Base-by-base conservation (phyloP, 768 basidiomycete genomes). In the Galerina marginata region DNA sequence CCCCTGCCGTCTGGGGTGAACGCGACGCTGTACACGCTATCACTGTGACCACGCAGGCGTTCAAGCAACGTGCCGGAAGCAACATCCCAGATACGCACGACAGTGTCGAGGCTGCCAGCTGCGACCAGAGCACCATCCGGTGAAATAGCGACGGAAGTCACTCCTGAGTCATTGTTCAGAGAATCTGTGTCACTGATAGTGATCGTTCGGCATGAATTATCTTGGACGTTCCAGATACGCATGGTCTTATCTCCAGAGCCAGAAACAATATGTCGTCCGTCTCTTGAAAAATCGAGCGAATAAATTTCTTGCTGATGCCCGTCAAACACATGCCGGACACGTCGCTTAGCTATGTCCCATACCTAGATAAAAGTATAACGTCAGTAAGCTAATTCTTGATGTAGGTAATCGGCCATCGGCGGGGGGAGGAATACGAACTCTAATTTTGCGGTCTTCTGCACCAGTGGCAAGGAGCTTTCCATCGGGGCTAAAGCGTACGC, bases 251-350 rank as follows among this genome's bases (percentile, higher is more conserved):
- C 93, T 1, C 94, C 94, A 0, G 92, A 95, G 7, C 95, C 96
- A 2, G 93, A 95, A 4, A 95, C 92, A 61, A 97, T 90, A 65
- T 90, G 82, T 6, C 88, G 83, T 2, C 95, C 95, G 63, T 96
- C 92, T 10, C 80, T 74, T 2, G 93, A 92, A 73, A 95, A 96
- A 71, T 92, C 93, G 65, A 97, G 87, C 20, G 94, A 93, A 75
- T 96, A 96, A 68, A 96, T 95, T 72, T 96, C 95, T 71, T 93
- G 91, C 64, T 85, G 83, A 75, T 96, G 95, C 2, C 95, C 95
- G 58, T 87, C 84, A 66, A 95, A 91, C 16, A 89, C 77, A 54
- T 83, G 86, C 42, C 86, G 83, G 65, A 95, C 90, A 29, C 84
- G 83, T 64, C 87, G 88, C 66, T 84, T 86, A 44, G 81, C 81